Base-by-base conservation (phyloP, 768 basidiomycete genomes). In the Pilatotrama ljubarskyi region DNA sequence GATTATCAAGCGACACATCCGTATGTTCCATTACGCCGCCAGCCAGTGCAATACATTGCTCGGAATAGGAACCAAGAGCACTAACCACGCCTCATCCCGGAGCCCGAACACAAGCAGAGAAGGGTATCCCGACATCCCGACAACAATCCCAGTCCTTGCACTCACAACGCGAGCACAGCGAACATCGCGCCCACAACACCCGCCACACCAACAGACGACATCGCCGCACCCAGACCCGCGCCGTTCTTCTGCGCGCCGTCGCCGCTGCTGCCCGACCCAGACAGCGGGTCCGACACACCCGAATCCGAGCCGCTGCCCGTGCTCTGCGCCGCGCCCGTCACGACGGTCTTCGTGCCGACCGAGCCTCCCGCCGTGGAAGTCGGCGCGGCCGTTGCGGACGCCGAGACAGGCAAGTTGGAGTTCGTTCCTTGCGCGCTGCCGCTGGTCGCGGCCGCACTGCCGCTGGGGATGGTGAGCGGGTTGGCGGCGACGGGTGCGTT, bases 391-490 rank as follows among this genome's bases (percentile, higher is more conserved):
- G n/a, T n/a, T n/a, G n/a, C n/a, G n/a, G n/a, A n/a, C n/a, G n/a
- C n/a, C n/a, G n/a, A n/a, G n/a, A n/a, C n/a, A n/a, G n/a, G n/a
- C n/a, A n/a, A n/a, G n/a, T n/a, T n/a, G n/a, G n/a, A n/a, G n/a
- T n/a, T n/a, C n/a, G n/a, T n/a, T n/a, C n/a, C n/a, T n/a, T n/a
- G n/a, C n/a, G n/a, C n/a, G n/a, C 44, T 37, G 36, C 36, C 54
- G 24, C 46, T 29, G n/a, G 51, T n/a, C 2, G 51, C 18, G n/a
- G 32, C 25, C 51, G 20, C 57, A 36, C 35, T 38, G 1, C 26
- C 53, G 43, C 36, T 32, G 14, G 58, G 51, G 24, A 59, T 37
- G 35, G 51, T 53, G 22, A 59, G 44, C 15, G 58, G 20, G 43
- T 47, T 38, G n/a, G n/a, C 24, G 32, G 1, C 36, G n/a, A 60